Evolutionary conservation across 2,329 filamentous ascomycete genomes (phyloP).

Genomic region (Aspergillus sp.): DNA sequence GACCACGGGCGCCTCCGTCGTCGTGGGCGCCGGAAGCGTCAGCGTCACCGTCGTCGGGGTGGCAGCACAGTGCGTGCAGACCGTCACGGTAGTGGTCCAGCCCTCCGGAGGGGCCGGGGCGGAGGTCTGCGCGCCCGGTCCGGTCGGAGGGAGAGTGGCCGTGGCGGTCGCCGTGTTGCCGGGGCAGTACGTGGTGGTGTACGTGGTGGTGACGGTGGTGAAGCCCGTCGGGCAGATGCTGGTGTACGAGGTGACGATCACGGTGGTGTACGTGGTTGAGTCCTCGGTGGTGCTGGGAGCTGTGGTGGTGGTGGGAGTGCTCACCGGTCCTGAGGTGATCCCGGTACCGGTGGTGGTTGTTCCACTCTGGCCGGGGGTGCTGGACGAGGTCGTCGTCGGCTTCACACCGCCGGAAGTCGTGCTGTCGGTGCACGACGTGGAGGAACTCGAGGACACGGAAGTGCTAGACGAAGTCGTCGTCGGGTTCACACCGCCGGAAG

Average conservation of each 20-base stretch:
- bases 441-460: neutral
- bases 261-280: conserved; percentile 31
- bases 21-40: conserved; percentile 25
- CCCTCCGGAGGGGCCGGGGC: conserved; percentile 29
- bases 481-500: neutral
- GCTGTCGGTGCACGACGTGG: no score
- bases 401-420: no score
- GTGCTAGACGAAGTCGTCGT: neutral
- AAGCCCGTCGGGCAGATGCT: conserved; percentile 44
- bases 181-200: conserved; percentile 38
- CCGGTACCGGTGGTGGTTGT: conserved; percentile 8
- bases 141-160: conserved; percentile 14
- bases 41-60: conserved; percentile 39
- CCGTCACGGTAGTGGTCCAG: conserved; percentile 41
- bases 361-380: conserved; percentile 4
- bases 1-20: conserved; percentile 4
- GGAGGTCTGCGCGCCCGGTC: conserved; percentile 11
- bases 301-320: conserved; percentile 13
- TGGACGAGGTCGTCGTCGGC: neutral
- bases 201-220: conserved; percentile 38
- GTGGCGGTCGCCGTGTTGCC: conserved; percentile 25
- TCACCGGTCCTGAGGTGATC: conserved; percentile 4
- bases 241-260: conserved; percentile 40
- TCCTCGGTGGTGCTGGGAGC: conserved; percentile 15
- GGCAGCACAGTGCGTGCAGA: conserved; percentile 37